These are phyloP conservation scores for Sclerotinia minor DNA, from an alignment of 2,329 filamentous ascomycete species.

Conservation along the genomic window DNA sequence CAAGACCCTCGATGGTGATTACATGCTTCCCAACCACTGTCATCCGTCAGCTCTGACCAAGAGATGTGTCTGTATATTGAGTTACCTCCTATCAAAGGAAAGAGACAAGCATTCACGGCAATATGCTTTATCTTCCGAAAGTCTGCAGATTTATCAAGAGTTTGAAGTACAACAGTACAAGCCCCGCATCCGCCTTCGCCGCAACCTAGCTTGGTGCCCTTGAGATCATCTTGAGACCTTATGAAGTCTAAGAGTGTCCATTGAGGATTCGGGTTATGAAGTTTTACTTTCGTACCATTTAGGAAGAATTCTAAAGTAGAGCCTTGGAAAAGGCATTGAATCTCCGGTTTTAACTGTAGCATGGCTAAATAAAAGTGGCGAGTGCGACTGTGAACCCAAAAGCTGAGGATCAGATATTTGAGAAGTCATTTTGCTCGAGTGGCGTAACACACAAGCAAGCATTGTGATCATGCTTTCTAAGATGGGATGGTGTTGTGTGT, in stretches of 20 bases:
- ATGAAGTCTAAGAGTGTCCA: constrained; percentile 89
- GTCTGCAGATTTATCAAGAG: constrained; percentile 61
- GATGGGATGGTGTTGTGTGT: neutral
- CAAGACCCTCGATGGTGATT: constrained; percentile 93
- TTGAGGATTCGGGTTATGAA: constrained; percentile 89
- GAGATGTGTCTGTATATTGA: neutral
- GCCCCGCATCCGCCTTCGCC: constrained; percentile 94
- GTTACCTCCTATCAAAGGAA: constrained; percentile 36
- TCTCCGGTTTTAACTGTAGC: constrained; percentile 30
- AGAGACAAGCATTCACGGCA: constrained; percentile 87
- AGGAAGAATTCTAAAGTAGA: constrained; percentile 80
- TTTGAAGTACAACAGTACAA: constrained; percentile 91
- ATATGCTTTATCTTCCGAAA: constrained; percentile 81
- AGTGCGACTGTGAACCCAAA: constrained; percentile 8
- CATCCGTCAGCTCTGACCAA: neutral
- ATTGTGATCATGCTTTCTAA: neutral
- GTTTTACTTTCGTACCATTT: constrained; percentile 81
- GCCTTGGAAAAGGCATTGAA: constrained; percentile 32
- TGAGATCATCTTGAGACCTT: constrained; percentile 72
- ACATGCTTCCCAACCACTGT: constrained; percentile 90
- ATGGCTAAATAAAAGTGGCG: constrained; percentile 20
- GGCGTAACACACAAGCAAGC: neutral
- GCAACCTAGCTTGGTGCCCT: constrained; percentile 92
- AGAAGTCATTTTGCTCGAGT: constrained; percentile 2
- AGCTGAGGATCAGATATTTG: neutral